Percentiles rank a stretch among this genome's conserved stretches.
Evolutionary conservation across 1,139 yeast genomes (phyloP).

Genomic region (Hemisphaericaspora xylanilytica): DNA sequence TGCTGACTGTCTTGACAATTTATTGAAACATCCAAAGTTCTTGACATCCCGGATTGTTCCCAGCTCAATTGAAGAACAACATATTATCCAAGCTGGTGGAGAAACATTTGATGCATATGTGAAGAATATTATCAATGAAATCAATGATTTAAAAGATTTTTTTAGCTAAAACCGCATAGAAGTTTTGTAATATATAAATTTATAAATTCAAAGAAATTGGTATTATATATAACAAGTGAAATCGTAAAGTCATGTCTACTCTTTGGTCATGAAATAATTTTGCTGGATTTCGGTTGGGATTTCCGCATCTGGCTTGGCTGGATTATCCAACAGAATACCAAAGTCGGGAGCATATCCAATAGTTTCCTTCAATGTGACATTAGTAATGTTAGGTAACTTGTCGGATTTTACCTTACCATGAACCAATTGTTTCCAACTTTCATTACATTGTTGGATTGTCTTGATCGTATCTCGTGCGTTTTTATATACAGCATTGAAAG

Average conservation of each 20-base stretch:
- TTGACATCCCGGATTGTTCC: slow-evolving; percentile 67
- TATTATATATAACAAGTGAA: neutral
- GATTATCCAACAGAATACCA: slow-evolving; percentile 14
- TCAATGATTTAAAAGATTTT: slow-evolving; percentile 53
- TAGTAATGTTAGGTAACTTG: slow-evolving; percentile 45
- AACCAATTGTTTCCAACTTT: slow-evolving; percentile 70
- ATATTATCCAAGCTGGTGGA: slow-evolving; percentile 46
- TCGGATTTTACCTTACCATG: slow-evolving; percentile 49
- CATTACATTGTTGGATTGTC: slow-evolving; percentile 65
- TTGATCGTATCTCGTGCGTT: slow-evolving; percentile 71
- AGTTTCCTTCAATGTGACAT: slow-evolving; percentile 62
- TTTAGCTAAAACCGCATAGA: slow-evolving; percentile 18
- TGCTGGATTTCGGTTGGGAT: slow-evolving; percentile 24
- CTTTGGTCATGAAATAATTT: slow-evolving; percentile 13
- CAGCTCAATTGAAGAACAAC: slow-evolving; percentile 63
- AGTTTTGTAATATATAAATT: neutral
- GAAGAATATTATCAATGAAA: slow-evolving; percentile 50
- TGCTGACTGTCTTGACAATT: slow-evolving; percentile 58
- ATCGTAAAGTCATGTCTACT: slow-evolving; percentile 1
- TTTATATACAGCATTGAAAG: slow-evolving; percentile 79
- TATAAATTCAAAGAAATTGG: too few species aligned
- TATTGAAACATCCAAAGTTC: slow-evolving; percentile 83
- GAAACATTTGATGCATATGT: slow-evolving; percentile 42
- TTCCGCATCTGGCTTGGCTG: slow-evolving; percentile 24
- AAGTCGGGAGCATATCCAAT: slow-evolving; percentile 24